Evolutionary conservation across 306 rosid genomes (phyloP).

Genomic region (Cyamopsis tetragonoloba): DNA sequence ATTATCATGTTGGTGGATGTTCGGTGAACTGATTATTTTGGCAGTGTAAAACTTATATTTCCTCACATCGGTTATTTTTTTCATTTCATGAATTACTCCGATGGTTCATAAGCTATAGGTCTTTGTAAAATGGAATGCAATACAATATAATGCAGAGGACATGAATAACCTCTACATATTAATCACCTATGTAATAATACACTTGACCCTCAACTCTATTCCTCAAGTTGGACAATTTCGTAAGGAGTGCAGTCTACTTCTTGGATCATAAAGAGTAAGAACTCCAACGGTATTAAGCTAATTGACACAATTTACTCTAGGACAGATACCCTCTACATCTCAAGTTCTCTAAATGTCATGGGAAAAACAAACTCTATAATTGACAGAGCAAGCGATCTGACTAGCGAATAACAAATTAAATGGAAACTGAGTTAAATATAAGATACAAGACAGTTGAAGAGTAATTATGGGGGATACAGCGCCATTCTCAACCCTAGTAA

Average conservation of each 20-base stretch:
- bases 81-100: background rate
- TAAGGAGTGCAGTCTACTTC: too few species aligned
- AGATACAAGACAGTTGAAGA: too few species aligned
- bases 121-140: background rate
- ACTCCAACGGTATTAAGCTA: background rate
- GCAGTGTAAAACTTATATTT: conserved; percentile 10
- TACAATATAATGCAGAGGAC: background rate
- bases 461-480: too few species aligned
- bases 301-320: too few species aligned
- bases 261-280: too few species aligned
- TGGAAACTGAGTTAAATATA: too few species aligned
- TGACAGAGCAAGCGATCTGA: too few species aligned
- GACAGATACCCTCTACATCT: too few species aligned
- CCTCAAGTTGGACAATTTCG: background rate
- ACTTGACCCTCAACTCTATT: background rate
- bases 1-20: background rate
- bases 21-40: conserved; percentile 17
- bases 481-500: too few species aligned
- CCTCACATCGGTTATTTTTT: background rate
- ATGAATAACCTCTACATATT: background rate
- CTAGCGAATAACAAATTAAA: too few species aligned
- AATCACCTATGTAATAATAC: background rate
- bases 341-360: too few species aligned
- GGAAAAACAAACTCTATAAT: too few species aligned
- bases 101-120: background rate